These are phyloP conservation scores for Lachnellula cervina DNA, from an alignment of 2,329 filamentous ascomycete genomes.

Conservation along the genomic window DNA sequence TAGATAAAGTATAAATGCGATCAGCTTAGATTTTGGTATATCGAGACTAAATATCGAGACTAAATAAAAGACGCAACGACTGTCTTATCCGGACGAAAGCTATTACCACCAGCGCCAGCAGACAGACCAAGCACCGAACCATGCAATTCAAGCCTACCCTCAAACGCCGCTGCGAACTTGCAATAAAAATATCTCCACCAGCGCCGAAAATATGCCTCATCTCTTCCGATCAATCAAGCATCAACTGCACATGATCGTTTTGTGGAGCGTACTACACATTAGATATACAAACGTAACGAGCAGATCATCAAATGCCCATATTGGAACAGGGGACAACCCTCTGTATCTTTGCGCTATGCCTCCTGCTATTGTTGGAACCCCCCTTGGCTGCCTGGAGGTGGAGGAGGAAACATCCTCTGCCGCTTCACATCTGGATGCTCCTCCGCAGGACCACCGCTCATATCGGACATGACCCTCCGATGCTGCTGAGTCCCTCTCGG, in stretches of 20 bases:
- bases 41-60: no score
- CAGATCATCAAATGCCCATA: no score
- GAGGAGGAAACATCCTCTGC: slow-evolving; percentile 29
- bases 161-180: neutral
- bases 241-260: neutral
- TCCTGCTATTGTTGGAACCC: slow-evolving; percentile 21
- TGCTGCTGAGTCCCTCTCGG: slow-evolving; percentile 21
- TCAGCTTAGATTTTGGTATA: no score
- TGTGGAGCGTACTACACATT: neutral
- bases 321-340: no score
- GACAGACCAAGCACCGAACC: neutral
- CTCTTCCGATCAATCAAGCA: neutral
- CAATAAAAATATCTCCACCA: slow-evolving; percentile 5
- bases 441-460: slow-evolving; percentile 22
- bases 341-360: no score
- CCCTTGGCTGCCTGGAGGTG: slow-evolving; percentile 3
- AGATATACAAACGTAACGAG: slow-evolving; percentile 7
- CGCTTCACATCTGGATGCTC: slow-evolving; percentile 28
- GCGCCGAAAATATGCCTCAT: slow-evolving; percentile 9
- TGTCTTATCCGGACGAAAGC: neutral
- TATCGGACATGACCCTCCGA: slow-evolving; percentile 29
- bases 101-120: neutral
- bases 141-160: neutral
- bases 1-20: no score
- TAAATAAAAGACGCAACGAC: neutral